phyloP scores from a whole-genome alignment of 768 basidiomycete species.

The Termitomyces sp. region DNA sequence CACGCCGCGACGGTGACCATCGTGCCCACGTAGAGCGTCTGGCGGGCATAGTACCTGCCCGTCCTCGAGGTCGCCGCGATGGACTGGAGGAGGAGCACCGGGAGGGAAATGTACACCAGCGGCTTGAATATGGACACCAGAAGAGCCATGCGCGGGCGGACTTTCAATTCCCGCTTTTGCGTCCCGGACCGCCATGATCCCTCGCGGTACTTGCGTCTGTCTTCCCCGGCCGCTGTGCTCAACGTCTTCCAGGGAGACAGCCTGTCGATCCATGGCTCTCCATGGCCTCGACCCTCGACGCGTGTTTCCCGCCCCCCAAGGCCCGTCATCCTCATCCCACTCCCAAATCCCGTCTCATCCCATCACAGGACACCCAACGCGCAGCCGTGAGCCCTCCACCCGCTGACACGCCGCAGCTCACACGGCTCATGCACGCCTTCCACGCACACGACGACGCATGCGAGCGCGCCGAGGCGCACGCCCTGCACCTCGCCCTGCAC shows the following conservation, averaged over 20 bases:
- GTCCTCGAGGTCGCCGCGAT: constrained; percentile 49
- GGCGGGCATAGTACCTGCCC: constrained; percentile 68
- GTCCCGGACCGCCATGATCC: not conserved
- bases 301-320: constrained; percentile 36
- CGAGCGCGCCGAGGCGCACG: constrained; percentile 33
- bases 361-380: too few species aligned
- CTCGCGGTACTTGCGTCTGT: constrained; percentile 19
- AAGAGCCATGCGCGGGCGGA: constrained; percentile 51
- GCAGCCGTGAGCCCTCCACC: too few species aligned
- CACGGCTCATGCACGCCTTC: constrained; percentile 42
- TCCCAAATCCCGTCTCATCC: not conserved
- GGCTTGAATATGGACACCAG: constrained; percentile 62
- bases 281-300: constrained; percentile 53
- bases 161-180: constrained; percentile 12
- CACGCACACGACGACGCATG: constrained; percentile 41
- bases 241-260: constrained; percentile 22
- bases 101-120: constrained; percentile 73
- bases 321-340: constrained; percentile 13
- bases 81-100: constrained; percentile 58
- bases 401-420: constrained; percentile 26
- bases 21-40: constrained; percentile 67
- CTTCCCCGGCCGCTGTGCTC: constrained; percentile 14
- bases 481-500: constrained; percentile 34
- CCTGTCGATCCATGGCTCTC: constrained; percentile 56
- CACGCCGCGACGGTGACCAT: constrained; percentile 67